Percentiles rank a stretch among this genome's conserved stretches.
These are phyloP conservation scores for Blastobotrys elegans DNA, from an alignment of 1,139 yeast species.

Conservation along the genomic window DNA sequence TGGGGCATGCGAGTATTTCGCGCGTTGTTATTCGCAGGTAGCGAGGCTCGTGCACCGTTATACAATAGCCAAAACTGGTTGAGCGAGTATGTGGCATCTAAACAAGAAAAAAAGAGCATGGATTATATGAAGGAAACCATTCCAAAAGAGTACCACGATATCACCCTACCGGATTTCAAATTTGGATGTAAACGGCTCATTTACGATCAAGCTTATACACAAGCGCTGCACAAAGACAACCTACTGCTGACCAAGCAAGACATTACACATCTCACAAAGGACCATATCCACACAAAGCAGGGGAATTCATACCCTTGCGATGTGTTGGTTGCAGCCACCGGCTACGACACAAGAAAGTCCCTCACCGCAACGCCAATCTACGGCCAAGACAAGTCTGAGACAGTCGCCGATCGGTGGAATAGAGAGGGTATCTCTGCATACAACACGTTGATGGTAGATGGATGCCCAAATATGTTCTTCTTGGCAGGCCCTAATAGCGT, in stretches of 20 bases:
- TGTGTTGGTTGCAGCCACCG: conserved; percentile 30
- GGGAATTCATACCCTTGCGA: conserved; percentile 27
- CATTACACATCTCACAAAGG: conserved; percentile 24
- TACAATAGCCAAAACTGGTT: conserved; percentile 12
- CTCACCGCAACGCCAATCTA: conserved; percentile 10
- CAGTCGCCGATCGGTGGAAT: conserved; percentile 14
- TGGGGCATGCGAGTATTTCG: conserved; percentile 10
- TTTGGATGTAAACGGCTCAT: conserved; percentile 30
- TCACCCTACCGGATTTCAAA: conserved; percentile 25
- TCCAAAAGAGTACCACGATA: conserved; percentile 21
- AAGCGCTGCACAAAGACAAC: conserved; percentile 25
- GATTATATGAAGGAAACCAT: conserved; percentile 18
- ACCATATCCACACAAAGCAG: conserved; percentile 20
- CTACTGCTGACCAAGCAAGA: conserved; percentile 23
- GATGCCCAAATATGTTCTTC: conserved; percentile 17
- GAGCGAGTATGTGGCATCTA: background rate
- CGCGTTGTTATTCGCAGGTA: conserved; percentile 4
- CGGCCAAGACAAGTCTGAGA: conserved; percentile 11
- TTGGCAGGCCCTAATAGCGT: conserved; percentile 18
- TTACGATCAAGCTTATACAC: conserved; percentile 24
- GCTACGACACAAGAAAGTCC: conserved; percentile 16
- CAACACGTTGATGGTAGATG: conserved; percentile 17
- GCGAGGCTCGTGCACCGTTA: conserved; percentile 12
- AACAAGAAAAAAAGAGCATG: conserved; percentile 8
- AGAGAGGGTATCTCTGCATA: conserved; percentile 18